phyloP scores from a whole-genome alignment of 352 stramenopile species.

The Phytophthora hibernalis region DNA sequence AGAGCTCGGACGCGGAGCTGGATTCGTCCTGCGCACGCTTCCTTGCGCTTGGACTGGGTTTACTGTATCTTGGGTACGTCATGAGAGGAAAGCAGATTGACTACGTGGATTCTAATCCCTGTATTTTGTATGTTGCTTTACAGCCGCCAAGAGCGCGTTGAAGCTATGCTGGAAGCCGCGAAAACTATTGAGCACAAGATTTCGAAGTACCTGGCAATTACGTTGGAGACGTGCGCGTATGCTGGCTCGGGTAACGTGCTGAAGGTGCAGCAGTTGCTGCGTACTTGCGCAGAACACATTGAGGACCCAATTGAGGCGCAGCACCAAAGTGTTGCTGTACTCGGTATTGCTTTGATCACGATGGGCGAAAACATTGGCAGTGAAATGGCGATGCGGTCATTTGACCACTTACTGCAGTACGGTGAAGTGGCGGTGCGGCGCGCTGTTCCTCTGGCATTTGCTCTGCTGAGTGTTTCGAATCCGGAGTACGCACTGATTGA shows the following conservation, averaged over 20 bases:
- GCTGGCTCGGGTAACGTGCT: constrained; percentile 99
- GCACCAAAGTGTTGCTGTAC: constrained; percentile 95
- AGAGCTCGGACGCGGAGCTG: constrained; percentile 97
- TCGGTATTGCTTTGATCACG: constrained; percentile 98
- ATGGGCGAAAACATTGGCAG: constrained; percentile 97
- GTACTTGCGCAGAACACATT: constrained; percentile 97
- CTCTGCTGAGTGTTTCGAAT: constrained; percentile 97
- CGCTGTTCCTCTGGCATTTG: constrained; percentile 97
- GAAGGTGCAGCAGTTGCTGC: constrained; percentile 98
- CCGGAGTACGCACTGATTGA: constrained; percentile 97
- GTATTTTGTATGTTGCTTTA: constrained; percentile 15
- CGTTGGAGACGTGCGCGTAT: constrained; percentile 98
- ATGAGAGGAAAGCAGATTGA: constrained; percentile 2
- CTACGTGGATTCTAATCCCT: constrained; percentile 93
- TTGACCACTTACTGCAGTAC: constrained; percentile 99
- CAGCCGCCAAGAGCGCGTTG: constrained; percentile 94
- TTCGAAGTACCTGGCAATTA: constrained; percentile 96
- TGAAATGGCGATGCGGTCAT: constrained; percentile 99
- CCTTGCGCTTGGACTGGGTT: constrained; percentile 96
- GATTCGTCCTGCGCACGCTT: constrained; percentile 97
- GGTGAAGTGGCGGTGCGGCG: constrained; percentile 97
- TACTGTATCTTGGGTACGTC: constrained; percentile 97
- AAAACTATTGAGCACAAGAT: constrained; percentile 99
- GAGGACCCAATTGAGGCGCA: constrained; percentile 81
- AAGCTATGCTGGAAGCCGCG: constrained; percentile 98